phyloP scores from a whole-genome alignment of 306 rosid genomes.

The Cicer judaicum region DNA sequence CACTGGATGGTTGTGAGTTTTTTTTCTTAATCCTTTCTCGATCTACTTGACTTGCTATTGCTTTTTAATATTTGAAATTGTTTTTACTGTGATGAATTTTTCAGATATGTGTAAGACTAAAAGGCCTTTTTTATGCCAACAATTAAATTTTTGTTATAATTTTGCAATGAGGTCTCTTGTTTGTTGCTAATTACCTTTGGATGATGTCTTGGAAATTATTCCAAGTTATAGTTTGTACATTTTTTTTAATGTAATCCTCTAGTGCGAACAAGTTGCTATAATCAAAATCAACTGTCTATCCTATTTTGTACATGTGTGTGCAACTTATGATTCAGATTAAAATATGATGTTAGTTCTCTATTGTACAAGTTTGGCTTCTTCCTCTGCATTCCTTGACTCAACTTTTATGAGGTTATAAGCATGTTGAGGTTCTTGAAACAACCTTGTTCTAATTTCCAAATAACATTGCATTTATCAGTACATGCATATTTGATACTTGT shows the following conservation, averaged over 20 bases:
- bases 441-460: neutral
- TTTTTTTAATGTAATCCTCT: neutral
- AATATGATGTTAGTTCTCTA: constrained; percentile 3
- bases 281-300: constrained; percentile 6
- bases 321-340: constrained; percentile 17
- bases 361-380: constrained; percentile 5
- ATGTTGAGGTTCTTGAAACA: constrained; percentile 12
- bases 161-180: constrained; percentile 12
- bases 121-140: neutral
- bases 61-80: neutral
- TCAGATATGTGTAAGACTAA: neutral
- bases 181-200: neutral
- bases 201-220: constrained; percentile 2
- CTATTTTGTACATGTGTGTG: neutral
- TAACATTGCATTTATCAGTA: neutral
- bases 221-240: neutral
- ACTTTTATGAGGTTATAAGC: constrained; percentile 21
- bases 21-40: constrained; percentile 27
- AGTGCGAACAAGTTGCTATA: neutral
- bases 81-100: neutral
- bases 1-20: constrained; percentile 82
- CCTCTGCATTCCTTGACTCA: constrained; percentile 13
- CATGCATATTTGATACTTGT: constrained; percentile 10
- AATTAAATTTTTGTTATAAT: constrained; percentile 17
- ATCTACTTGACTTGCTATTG: constrained; percentile 27